Percentiles rank a stretch among this genome's conserved stretches.
These are phyloP conservation scores for Cyberlindnera veronae DNA, from an alignment of 805 yeast species.

Conservation along the genomic window DNA sequence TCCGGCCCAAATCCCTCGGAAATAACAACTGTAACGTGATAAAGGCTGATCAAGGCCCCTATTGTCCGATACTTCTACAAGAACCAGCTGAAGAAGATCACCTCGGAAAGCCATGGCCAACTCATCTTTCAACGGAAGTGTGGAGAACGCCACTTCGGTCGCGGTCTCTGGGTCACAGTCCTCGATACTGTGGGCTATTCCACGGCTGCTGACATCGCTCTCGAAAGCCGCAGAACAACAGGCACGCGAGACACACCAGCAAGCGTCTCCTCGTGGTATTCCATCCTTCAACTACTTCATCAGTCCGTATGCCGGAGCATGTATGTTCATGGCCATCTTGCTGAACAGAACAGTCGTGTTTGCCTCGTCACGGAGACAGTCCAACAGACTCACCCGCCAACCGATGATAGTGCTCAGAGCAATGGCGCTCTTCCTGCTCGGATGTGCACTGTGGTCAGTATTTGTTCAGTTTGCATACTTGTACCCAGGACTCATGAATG, in stretches of 20 bases:
- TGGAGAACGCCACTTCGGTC: too few species aligned
- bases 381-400: constrained; percentile 15
- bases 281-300: constrained; percentile 39
- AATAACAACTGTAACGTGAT: too few species aligned
- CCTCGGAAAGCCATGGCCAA: too few species aligned
- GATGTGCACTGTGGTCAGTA: constrained; percentile 21
- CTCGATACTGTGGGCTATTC: constrained; percentile 8
- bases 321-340: constrained; percentile 55
- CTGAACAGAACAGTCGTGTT: constrained; percentile 56
- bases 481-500: not conserved
- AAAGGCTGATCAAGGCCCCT: too few species aligned
- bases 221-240: constrained; percentile 15
- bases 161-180: too few species aligned
- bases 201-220: constrained; percentile 8
- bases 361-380: constrained; percentile 47
- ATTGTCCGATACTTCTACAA: too few species aligned
- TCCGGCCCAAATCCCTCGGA: too few species aligned
- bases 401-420: constrained; percentile 36
- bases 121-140: too few species aligned
- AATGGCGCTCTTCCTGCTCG: constrained; percentile 34
- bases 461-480: constrained; percentile 11
- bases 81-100: too few species aligned
- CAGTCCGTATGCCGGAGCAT: constrained; percentile 47
- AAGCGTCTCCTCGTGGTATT: constrained; percentile 1
- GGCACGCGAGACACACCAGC: constrained; percentile 6